Evolutionary conservation across 179 eudicot genomes (phyloP).

Genomic region (Silene noctiflora): DNA sequence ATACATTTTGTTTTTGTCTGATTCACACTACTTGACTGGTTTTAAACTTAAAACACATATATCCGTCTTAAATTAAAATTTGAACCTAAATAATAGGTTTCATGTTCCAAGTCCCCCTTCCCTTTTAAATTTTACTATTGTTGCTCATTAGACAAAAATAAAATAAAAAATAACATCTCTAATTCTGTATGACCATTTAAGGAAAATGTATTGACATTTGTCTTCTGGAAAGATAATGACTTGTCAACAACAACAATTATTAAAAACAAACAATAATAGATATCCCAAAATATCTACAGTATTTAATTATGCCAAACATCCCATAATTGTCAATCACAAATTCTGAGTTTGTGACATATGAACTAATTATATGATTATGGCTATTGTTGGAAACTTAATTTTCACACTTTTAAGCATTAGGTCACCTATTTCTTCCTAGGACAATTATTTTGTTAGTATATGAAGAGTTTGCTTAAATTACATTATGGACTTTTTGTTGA

Average conservation of each 20-base stretch:
- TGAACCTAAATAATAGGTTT: no score
- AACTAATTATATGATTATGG: neutral
- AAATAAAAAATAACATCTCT: neutral
- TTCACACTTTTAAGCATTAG: neutral
- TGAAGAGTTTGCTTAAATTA: neutral
- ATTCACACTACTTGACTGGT: no score
- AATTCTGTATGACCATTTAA: neutral
- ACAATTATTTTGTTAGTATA: neutral
- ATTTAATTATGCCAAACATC: slow-evolving; percentile 1
- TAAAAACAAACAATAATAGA: neutral
- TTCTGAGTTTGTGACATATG: neutral
- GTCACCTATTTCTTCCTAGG: neutral
- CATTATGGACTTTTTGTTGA: no score
- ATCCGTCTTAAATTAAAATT: no score
- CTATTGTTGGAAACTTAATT: neutral
- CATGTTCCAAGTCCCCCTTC: no score
- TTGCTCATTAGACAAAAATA: no score
- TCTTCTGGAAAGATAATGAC: neutral
- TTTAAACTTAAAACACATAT: no score
- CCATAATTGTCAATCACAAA: neutral
- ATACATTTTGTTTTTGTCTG: no score
- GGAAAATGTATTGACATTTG: neutral
- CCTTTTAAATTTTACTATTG: no score
- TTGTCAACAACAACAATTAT: neutral
- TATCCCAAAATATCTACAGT: neutral